A percentile compares a stretch with the other conserved stretches of the same genome.
Conservation (phyloP, 352 stramenopile species). For the Globisporangium canariense region DNA sequence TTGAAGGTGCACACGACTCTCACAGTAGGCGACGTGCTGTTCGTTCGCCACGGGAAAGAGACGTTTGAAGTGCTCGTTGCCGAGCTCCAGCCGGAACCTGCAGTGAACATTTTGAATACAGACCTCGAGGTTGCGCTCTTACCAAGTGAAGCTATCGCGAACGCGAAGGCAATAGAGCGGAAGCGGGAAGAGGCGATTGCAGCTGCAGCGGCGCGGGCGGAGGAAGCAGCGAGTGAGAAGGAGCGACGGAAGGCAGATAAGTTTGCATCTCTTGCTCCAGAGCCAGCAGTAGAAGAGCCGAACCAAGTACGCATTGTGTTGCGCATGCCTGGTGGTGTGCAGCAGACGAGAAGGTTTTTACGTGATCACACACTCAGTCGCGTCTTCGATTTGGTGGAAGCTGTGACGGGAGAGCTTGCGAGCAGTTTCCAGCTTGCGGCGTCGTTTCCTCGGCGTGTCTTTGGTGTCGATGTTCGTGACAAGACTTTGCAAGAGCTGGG, state of each 20-base stretch:
- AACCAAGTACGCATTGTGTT: constrained; percentile 47
- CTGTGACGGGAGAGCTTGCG: constrained; percentile 41
- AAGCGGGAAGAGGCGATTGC: constrained; percentile 28
- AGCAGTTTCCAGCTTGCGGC: constrained; percentile 46
- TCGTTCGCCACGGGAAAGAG: constrained; percentile 65
- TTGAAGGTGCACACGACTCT: constrained; percentile 77
- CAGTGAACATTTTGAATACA: constrained; percentile 74
- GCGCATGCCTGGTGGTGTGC: constrained; percentile 40
- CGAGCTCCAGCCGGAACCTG: constrained; percentile 48
- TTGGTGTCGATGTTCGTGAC: constrained; percentile 29
- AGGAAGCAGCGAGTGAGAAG: constrained; percentile 29
- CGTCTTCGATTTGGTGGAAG: constrained; percentile 56
- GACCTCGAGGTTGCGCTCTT: constrained; percentile 81
- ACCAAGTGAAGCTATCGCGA: constrained; percentile 56
- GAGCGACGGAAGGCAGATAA: constrained; percentile 41
- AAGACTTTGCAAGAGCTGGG: constrained; percentile 51
- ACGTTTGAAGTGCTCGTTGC: constrained; percentile 76
- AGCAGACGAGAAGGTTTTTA: constrained; percentile 46
- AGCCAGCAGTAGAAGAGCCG: constrained; percentile 39
- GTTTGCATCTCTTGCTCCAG: constrained; percentile 26
- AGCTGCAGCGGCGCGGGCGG: constrained; percentile 19
- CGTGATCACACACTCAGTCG: constrained; percentile 26
- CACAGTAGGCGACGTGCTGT: constrained; percentile 67
- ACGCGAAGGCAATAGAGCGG: constrained; percentile 33
- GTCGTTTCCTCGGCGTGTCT: constrained; percentile 63